Evolutionary conservation across 192 early-diverging fungal species (phyloP).

Genomic region (Rhizophagus prolifer): DNA sequence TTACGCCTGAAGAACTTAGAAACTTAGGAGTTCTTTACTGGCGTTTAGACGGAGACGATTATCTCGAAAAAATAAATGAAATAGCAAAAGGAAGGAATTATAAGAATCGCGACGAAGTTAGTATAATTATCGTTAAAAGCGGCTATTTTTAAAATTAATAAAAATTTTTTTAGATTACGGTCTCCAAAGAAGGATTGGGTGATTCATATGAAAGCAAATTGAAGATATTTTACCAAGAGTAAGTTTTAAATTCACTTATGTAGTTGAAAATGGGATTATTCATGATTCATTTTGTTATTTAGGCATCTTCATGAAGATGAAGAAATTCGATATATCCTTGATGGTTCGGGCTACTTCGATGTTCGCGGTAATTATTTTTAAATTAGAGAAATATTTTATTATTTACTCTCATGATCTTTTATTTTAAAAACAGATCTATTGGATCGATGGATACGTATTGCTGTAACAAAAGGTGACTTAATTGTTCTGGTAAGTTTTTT

Average conservation of each 20-base stretch:
- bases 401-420: neutral
- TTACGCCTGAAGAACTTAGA: conserved; percentile 66
- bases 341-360: conserved; percentile 94
- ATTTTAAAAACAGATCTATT: conserved; percentile 36
- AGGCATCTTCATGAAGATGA: conserved; percentile 95
- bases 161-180: conserved; percentile 30
- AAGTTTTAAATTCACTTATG: conserved; percentile 31
- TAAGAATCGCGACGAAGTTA: conserved; percentile 87
- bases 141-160: neutral
- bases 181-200: conserved; percentile 77
- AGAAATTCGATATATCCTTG: conserved; percentile 91
- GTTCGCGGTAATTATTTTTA: conserved; percentile 51
- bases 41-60: conserved; percentile 55
- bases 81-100: conserved; percentile 77
- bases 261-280: neutral
- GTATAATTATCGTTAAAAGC: neutral
- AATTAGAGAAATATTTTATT: neutral
- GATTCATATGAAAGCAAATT: conserved; percentile 90
- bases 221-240: conserved; percentile 89
- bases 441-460: conserved; percentile 88
- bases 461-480: conserved; percentile 70
- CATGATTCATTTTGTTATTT: conserved; percentile 20
- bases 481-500: conserved; percentile 68
- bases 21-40: conserved; percentile 76
- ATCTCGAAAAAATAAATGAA: conserved; percentile 60